Conservation (phyloP, 495 filamentous ascomycete genomes). For the Opeltia flavorubescens region DNA sequence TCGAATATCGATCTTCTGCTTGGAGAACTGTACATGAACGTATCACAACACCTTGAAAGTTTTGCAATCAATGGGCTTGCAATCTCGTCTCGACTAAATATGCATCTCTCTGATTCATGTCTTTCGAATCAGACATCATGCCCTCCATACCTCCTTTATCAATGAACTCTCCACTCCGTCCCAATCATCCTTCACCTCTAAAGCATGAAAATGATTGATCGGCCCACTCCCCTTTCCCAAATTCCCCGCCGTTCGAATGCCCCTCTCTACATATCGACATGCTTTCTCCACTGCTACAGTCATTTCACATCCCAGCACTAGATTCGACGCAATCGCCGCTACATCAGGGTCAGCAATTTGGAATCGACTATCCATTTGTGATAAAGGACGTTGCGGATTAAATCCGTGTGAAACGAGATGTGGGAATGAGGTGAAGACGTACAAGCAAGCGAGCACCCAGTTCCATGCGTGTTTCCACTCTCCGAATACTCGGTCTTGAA, state of each 20-base stretch:
- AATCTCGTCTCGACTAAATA: too few species aligned
- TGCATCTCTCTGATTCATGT: neutral
- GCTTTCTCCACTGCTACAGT: constrained; percentile 51
- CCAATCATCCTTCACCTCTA: neutral
- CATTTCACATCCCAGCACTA: constrained; percentile 53
- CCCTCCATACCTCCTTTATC: neutral
- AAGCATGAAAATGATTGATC: constrained; percentile 86
- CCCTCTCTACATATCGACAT: constrained; percentile 69
- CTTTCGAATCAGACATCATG: neutral
- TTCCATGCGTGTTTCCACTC: constrained; percentile 82
- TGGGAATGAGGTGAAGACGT: constrained; percentile 15
- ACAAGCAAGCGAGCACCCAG: constrained; percentile 89
- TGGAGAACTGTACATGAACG: too few species aligned
- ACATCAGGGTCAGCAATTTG: neutral
- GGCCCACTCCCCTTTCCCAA: constrained; percentile 75
- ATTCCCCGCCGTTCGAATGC: constrained; percentile 60
- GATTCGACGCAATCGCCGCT: constrained; percentile 80
- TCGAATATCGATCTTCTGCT: too few species aligned
- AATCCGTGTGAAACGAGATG: neutral
- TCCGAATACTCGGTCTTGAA: constrained; percentile 48
- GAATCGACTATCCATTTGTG: neutral
- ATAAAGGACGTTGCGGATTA: too few species aligned
- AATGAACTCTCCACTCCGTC: neutral
- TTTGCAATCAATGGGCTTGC: too few species aligned
- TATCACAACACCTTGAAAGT: too few species aligned